phyloP scores from a whole-genome alignment of 306 rosid genomes.

The Neltuma alba region DNA sequence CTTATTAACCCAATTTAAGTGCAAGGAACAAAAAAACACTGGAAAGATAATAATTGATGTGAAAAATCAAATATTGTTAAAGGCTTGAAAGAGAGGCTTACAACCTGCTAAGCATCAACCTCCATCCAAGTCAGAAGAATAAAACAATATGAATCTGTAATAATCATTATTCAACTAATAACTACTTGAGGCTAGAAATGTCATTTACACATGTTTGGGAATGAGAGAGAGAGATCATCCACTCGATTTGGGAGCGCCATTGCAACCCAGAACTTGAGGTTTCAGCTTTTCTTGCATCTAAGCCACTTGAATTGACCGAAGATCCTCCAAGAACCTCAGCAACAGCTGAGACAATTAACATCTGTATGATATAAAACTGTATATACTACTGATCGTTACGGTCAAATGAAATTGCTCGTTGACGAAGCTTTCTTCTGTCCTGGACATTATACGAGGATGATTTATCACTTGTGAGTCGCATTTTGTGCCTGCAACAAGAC shows the following conservation, averaged over 20 bases:
- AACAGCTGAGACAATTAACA: background rate
- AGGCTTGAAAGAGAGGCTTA: background rate
- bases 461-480: background rate
- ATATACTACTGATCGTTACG: background rate
- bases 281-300: background rate
- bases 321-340: background rate
- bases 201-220: background rate
- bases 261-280: background rate
- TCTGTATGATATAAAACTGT: background rate
- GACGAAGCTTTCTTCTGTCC: background rate
- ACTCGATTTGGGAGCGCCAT: background rate
- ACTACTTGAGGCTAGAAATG: background rate
- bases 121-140: background rate
- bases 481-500: background rate
- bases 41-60: background rate
- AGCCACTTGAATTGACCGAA: background rate
- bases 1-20: no score
- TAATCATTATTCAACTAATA: background rate
- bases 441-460: background rate
- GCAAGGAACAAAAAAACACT: no score
- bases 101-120: background rate
- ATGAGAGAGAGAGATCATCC: background rate
- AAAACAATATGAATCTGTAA: background rate
- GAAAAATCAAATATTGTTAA: background rate
- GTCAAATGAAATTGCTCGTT: conserved; percentile 1